Evolutionary conservation across 257 asterid species (phyloP), one percentile per base, ranked within the genome.

Genomic region (Avicennia marina): DNA sequence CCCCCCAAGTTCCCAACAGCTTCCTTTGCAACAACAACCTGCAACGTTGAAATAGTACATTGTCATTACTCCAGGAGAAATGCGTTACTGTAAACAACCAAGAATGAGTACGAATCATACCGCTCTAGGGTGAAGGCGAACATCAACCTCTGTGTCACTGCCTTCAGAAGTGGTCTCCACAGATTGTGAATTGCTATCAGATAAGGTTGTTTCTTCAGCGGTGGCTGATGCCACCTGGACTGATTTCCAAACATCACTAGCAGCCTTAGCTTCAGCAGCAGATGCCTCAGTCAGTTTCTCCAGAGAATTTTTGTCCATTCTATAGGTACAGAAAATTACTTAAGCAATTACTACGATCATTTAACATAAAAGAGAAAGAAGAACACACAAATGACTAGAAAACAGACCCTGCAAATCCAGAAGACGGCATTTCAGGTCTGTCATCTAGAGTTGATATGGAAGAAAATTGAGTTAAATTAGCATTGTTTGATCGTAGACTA

Each of bases 1-100:
- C 98, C 97, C 69, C 98, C 98, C 64, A 93, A 84, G 77, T 75
- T 88, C 64, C 98, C 98, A n/a, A 89, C 78, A 52, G 90, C 66
- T 74, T 93, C 98, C 80, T 86, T 93, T 51, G 98, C 98, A 16
- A 93, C 97, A 40, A 93, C 98, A 70, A 93, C 98, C 98, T 93
- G 89, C 64, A 66, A 60, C 53, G 45, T 27, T 18, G 46, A 66
- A 71, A 64, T 5, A 31, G 45, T 66, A 31, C 63, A 43, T 61
- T 51, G 54, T 26, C 59, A 27, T 34, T 34, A 3, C 42, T 53
- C 64, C 20, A 12, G 13, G 41, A 36, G n/a, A 36, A 36, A 36
- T 2, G 41, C 41, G 41, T 36, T 29, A 29, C 33, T 7, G 41
- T 12, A 36, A 0, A 59, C 49, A 44, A 19, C 53, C 36, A 20